Base-by-base conservation (phyloP, 371 early-diverging fungal genomes). In the Mucor plumbeus region DNA sequence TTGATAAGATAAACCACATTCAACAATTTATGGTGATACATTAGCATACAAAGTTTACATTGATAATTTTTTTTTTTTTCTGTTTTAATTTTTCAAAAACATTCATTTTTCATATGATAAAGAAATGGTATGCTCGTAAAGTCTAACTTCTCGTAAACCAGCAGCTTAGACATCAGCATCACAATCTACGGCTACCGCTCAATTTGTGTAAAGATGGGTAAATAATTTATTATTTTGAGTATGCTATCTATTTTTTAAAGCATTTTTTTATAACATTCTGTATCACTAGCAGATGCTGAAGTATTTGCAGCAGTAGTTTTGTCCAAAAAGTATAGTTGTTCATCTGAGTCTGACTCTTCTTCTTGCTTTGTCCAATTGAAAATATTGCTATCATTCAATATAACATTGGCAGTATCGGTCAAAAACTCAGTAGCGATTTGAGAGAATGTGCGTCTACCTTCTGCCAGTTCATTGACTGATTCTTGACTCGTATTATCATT, bases 361-460 rank as follows among this genome's bases (percentile, higher is more conserved):
- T 69, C 69, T 53, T 70, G 70, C n/a, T 64, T 74, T 35, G 71
- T 56, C 87, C 86, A 85, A 48, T 85, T 87, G 62, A 89, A 90
- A 1, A 88, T 82, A 17, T 82, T 87, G 63, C 72, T 66, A 50
- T 89, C 89, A 55, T 84, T 82, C 61, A 88, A 57, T 74, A 87
- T 70, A 47, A 79, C 85, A 17, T 75, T 75, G 17, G 80, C 80
- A n/a, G 75, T 70, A 15, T 67, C 75, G 14, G 80, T 71, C 60
- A 84, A 65, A 56, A 79, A 78, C 11, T 65, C 78, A 35, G 63
- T 66, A 0, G 82, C 84, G 7, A 81, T 71, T 43, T 77, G 77
- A 13, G 74, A 76, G 58, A 77, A 75, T 1, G 74, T 78, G 15
- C 68, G 53, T 33, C 71, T 63, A 17, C 82, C 82, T 47, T 75